These are phyloP conservation scores for Russula ochroleuca DNA, from an alignment of 768 basidiomycete species.

Conservation along the genomic window DNA sequence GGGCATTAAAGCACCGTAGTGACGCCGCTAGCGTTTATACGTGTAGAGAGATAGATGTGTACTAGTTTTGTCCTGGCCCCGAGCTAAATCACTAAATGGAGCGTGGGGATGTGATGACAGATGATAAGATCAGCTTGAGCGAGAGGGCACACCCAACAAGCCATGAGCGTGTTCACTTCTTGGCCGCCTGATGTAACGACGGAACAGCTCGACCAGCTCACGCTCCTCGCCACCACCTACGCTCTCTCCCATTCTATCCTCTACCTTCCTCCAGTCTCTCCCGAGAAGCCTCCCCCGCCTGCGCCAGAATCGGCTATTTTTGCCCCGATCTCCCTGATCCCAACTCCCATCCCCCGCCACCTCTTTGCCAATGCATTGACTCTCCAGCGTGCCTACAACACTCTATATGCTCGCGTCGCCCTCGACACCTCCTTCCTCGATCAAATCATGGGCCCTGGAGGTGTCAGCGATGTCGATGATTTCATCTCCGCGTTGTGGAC, in stretches of 20 bases:
- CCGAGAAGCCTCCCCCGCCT: slow-evolving; percentile 40
- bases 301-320: slow-evolving; percentile 74
- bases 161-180: slow-evolving; percentile 11
- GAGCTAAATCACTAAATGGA: not conserved
- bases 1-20: slow-evolving; percentile 23
- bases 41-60: not conserved
- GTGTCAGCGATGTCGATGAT: slow-evolving; percentile 77
- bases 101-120: not conserved
- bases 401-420: slow-evolving; percentile 80
- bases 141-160: too few species aligned
- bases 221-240: slow-evolving; percentile 68
- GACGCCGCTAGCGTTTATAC: slow-evolving; percentile 2
- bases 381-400: slow-evolving; percentile 77
- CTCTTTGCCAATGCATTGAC: slow-evolving; percentile 61
- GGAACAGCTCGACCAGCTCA: slow-evolving; percentile 54
- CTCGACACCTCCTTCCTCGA: slow-evolving; percentile 78
- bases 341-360: slow-evolving; percentile 74
- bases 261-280: slow-evolving; percentile 59
- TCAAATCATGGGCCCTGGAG: slow-evolving; percentile 71
- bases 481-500: slow-evolving; percentile 85
- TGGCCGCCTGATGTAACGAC: slow-evolving; percentile 76
- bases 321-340: slow-evolving; percentile 85
- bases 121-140: not conserved
- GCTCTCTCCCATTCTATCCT: slow-evolving; percentile 79
- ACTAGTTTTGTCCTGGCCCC: too few species aligned